Conservation (phyloP, 1,284 basidiomycete genomes). For the Blastosporella zonata region DNA sequence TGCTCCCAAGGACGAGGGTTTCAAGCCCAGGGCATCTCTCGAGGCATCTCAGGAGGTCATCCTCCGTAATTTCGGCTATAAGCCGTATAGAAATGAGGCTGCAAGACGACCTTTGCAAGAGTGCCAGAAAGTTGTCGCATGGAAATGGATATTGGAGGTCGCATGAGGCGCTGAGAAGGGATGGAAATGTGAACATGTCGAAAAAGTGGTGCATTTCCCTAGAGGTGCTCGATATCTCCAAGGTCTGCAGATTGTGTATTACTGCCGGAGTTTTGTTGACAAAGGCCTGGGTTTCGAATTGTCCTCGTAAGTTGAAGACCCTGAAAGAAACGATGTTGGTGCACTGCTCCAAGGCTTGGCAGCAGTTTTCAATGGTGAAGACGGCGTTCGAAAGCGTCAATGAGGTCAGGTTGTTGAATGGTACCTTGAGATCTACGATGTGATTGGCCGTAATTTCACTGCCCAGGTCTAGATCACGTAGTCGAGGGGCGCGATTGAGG, state of each 20-base stretch:
- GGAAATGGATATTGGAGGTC: slow-evolving; percentile 1
- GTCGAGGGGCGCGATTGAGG: slow-evolving; percentile 1
- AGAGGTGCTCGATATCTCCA: slow-evolving; percentile 2
- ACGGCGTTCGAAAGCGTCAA: slow-evolving; percentile 1
- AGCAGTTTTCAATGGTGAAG: slow-evolving; percentile 9
- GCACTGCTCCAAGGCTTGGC: slow-evolving; percentile 9
- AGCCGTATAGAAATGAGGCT: slow-evolving; percentile 1
- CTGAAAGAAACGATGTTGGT: slow-evolving; percentile 3
- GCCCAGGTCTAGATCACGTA: slow-evolving; percentile 1
- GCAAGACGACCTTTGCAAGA: slow-evolving; percentile 5
- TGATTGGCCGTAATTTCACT: slow-evolving; percentile 8
- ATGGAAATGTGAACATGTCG: slow-evolving; percentile 8
- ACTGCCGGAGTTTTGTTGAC: not conserved
- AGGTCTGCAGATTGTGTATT: not conserved
- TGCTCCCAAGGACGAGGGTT: not conserved
- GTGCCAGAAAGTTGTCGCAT: slow-evolving; percentile 1
- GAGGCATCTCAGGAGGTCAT: slow-evolving; percentile 5
- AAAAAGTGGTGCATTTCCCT: slow-evolving; percentile 4
- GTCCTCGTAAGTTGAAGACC: not conserved
- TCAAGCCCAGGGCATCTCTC: slow-evolving; percentile 1
- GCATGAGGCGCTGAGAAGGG: not conserved
- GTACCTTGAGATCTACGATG: slow-evolving; percentile 2
- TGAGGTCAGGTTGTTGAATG: slow-evolving; percentile 8
- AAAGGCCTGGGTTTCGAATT: not conserved
- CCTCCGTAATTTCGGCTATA: not conserved